Evolutionary conservation across 495 filamentous ascomycete species (phyloP).

Genomic region (Penicillium soppii): DNA sequence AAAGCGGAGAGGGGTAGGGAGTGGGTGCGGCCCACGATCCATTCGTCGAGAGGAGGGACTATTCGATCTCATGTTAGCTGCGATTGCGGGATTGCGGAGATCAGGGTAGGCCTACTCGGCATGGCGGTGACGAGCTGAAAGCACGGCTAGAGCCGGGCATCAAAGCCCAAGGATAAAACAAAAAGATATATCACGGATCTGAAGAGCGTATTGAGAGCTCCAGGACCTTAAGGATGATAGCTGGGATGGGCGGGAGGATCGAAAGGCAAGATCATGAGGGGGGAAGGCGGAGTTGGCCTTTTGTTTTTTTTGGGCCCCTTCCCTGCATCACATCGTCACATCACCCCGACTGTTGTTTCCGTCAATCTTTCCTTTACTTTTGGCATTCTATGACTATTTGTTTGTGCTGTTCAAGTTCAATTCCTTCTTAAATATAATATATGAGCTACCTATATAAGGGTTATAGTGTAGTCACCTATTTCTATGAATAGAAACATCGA

Average conservation of each 20-base stretch:
- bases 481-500: no score
- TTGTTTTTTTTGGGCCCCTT: constrained; percentile 13
- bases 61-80: constrained; percentile 12
- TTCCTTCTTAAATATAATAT: no score
- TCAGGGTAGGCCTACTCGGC: constrained; percentile 36
- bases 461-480: no score
- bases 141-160: constrained; percentile 36
- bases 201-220: constrained; percentile 7
- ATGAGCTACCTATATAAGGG: no score
- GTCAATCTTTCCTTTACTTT: no score
- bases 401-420: no score
- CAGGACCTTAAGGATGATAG: constrained; percentile 13
- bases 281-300: constrained; percentile 21
- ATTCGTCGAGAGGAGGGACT: constrained; percentile 63
- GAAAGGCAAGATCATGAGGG: constrained; percentile 17
- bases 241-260: constrained; percentile 3
- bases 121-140: constrained; percentile 32
- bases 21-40: constrained; percentile 51
- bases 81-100: background rate
- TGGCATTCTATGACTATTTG: no score
- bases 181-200: constrained; percentile 2
- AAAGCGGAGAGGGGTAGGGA: constrained; percentile 61
- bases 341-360: no score
- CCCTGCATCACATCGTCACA: background rate
- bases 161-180: constrained; percentile 16